These are phyloP conservation scores for Colletotrichum sp. DNA, from an alignment of 2,329 filamentous ascomycete genomes.

Conservation along the genomic window DNA sequence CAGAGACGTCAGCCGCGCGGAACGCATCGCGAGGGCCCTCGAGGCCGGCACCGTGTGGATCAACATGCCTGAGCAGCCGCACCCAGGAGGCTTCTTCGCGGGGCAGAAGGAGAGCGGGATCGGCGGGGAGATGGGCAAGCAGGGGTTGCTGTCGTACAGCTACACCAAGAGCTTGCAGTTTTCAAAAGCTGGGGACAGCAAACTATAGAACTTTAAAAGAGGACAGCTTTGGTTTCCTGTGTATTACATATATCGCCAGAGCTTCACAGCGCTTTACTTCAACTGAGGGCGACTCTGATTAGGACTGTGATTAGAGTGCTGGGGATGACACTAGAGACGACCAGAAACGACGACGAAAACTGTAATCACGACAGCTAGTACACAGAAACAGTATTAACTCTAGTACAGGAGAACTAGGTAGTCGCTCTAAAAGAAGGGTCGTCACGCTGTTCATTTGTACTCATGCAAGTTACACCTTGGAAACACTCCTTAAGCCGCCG, in stretches of 20 bases:
- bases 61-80: constrained; percentile 45
- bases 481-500: not conserved
- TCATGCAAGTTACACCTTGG: not conserved
- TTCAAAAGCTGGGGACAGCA: constrained; percentile 23
- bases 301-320: too few species aligned
- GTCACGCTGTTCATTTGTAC: not conserved
- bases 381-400: too few species aligned
- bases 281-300: too few species aligned
- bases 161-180: constrained; percentile 36
- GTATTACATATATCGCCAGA: too few species aligned
- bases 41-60: constrained; percentile 67
- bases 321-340: too few species aligned
- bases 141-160: constrained; percentile 36
- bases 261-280: too few species aligned
- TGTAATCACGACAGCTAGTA: too few species aligned
- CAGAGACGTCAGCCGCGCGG: constrained; percentile 54
- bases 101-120: constrained; percentile 38
- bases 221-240: too few species aligned
- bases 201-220: too few species aligned
- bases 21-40: constrained; percentile 56
- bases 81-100: constrained; percentile 33
- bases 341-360: too few species aligned
- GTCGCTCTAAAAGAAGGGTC: not conserved
- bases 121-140: constrained; percentile 37
- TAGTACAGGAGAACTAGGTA: too few species aligned